These are phyloP conservation scores for Sergeia podlipaevii DNA, from an alignment of 208 protist genomes.

Conservation along the genomic window DNA sequence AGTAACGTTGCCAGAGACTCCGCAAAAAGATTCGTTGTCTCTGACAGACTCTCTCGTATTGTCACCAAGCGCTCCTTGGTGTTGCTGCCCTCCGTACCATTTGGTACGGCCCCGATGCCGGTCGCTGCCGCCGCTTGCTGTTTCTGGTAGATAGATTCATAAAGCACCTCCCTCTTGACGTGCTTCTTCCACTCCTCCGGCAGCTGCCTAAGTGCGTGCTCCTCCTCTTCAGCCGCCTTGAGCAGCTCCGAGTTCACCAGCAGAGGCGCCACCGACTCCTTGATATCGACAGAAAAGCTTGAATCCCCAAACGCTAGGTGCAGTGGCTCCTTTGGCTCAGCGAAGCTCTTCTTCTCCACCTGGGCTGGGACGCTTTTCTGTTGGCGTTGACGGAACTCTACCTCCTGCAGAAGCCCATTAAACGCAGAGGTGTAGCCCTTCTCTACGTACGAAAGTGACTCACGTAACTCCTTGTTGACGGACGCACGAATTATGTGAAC, in stretches of 20 bases:
- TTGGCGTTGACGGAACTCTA: not conserved
- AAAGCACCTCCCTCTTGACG: constrained; percentile 7
- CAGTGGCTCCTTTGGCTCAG: not conserved
- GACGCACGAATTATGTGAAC: constrained; percentile 47
- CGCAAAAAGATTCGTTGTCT: constrained; percentile 57
- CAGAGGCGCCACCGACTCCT: too few species aligned
- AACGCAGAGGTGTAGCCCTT: constrained; percentile 78
- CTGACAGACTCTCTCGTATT: constrained; percentile 37
- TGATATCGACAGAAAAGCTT: too few species aligned
- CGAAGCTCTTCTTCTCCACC: not conserved
- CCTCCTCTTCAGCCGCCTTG: not conserved
- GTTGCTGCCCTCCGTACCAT: not conserved
- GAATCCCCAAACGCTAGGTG: too few species aligned
- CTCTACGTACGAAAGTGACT: constrained; percentile 60
- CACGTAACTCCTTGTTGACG: constrained; percentile 63
- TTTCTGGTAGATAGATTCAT: constrained; percentile 7
- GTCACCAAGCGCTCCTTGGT: constrained; percentile 6
- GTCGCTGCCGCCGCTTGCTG: not conserved
- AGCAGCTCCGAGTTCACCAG: too few species aligned
- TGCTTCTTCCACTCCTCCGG: constrained; percentile 19
- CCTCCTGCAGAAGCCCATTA: constrained; percentile 33
- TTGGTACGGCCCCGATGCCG: constrained; percentile 5
- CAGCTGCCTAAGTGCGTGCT: constrained; percentile 8
- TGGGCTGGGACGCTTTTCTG: not conserved
- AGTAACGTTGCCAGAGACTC: constrained; percentile 76